phyloP scores from a whole-genome alignment of 1,139 yeast genomes.

The Pichia sp. region DNA sequence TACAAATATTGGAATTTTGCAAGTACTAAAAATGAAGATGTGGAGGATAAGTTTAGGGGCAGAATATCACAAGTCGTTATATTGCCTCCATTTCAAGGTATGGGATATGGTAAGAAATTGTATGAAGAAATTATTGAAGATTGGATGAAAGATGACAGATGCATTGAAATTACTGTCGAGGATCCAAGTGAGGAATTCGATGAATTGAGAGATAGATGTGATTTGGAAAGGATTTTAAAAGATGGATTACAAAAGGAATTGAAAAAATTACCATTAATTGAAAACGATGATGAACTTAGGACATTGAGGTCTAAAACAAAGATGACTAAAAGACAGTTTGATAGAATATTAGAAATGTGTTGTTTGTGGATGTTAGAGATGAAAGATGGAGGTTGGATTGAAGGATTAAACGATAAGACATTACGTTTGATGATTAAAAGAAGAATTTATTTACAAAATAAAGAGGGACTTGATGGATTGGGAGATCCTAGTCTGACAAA shows the following conservation, averaged over 20 bases:
- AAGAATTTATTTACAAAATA: constrained; percentile 69
- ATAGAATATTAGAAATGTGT: constrained; percentile 74
- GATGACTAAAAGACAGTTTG: constrained; percentile 76
- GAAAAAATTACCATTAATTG: too few relatives aligned
- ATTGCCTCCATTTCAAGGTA: constrained; percentile 73
- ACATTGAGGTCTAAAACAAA: too few relatives aligned
- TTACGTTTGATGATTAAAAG: constrained; percentile 63
- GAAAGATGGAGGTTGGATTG: too few relatives aligned
- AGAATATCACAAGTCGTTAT: constrained; percentile 86
- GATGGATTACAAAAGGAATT: too few relatives aligned
- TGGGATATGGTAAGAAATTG: constrained; percentile 62
- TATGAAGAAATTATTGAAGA: constrained; percentile 48
- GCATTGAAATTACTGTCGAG: constrained; percentile 82
- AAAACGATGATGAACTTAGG: too few relatives aligned
- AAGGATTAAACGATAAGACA: too few relatives aligned
- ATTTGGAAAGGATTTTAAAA: constrained; percentile 60
- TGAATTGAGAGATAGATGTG: constrained; percentile 80
- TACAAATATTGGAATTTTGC: constrained; percentile 77
- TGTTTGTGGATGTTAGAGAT: too few relatives aligned
- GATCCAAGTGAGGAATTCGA: constrained; percentile 95
- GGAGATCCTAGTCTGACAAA: constrained; percentile 54
- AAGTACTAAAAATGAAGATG: too few relatives aligned
- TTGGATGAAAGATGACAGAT: constrained; percentile 49
- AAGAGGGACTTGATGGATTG: constrained; percentile 65
- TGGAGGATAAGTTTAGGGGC: constrained; percentile 44